Evolutionary conservation across 495 filamentous ascomycete genomes (phyloP), one percentile per base, ranked within the genome.

Genomic region (Neurospora sp.): DNA sequence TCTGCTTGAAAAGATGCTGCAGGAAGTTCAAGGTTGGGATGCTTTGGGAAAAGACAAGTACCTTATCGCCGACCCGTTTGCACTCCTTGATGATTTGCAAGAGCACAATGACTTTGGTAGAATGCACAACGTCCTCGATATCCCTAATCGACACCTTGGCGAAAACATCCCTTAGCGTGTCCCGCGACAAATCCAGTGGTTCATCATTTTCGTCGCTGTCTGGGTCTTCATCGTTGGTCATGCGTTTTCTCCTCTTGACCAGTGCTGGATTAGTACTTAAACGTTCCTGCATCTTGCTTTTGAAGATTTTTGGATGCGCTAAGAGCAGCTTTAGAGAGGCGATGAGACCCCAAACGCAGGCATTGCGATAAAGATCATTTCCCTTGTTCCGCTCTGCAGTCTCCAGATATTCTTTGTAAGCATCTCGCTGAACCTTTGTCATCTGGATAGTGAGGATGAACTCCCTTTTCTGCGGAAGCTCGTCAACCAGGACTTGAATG

Each of bases 21-120:
- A 98, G 82, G 76, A 88, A 94, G 74, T 94, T 73, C 1, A 98
- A 82, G 0, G 91, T 92, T 0, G 79, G 81, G 16, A 93, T 83
- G 35, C 88, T 91, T 46, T 94, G 91, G 0, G 91, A 93, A 75
- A 98, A 98, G 4, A 97, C 81, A 3, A 98, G 82, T 16, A 93
- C 85, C 75, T 93, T 92, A 78, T 98, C 94, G 1, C 85, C 84
- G 1, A 84, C 80, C 7, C 75, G 79, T 61, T 87, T 85, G 12
- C 89, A 89, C 69, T 88, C 85, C 0, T 89, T 78, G 1, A 97
- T 74, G 66, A 98, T 95, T 20, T 82, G 81, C 27, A 89, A 76
- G 14, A 96, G 81, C 0, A 94, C 81, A n/a, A 82, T 59, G 9
- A 91, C 85, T 75, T 95, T 94, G 77, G 90, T 83, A 3, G 93